A percentile compares a stretch with the other conserved stretches of the same genome.
phyloP scores from a whole-genome alignment of 129 eudicot genomes.

The Chrysanthemum makinoi region DNA sequence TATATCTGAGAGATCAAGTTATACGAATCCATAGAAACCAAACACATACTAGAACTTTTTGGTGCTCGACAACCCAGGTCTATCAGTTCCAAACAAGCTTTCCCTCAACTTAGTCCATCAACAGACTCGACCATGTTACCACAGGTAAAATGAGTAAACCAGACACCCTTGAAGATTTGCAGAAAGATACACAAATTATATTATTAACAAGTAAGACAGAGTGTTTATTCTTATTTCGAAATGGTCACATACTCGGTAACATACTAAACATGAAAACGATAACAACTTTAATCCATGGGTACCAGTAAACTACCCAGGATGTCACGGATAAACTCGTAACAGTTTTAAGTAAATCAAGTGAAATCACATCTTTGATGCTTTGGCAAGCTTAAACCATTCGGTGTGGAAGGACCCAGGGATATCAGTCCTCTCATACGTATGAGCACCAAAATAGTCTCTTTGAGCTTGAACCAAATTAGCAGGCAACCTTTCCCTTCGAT shows the following conservation, averaged over 20 bases:
- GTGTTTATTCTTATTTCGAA: slow-evolving; percentile 17
- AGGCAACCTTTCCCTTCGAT: slow-evolving; percentile 43
- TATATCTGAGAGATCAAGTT: neutral
- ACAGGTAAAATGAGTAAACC: too few relatives aligned
- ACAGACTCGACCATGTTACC: too few relatives aligned
- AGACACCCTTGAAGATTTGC: too few relatives aligned
- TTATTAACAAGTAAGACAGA: slow-evolving; percentile 4
- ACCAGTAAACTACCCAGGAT: neutral
- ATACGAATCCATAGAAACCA: neutral
- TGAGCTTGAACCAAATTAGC: slow-evolving; percentile 54
- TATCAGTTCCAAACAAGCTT: neutral
- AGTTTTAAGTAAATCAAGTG: neutral
- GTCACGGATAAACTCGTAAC: neutral
- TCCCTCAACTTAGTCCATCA: too few relatives aligned
- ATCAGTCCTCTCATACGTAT: slow-evolving; percentile 48
- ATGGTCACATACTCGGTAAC: neutral
- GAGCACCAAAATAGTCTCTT: slow-evolving; percentile 50
- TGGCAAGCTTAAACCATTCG: slow-evolving; percentile 53
- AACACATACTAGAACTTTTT: neutral
- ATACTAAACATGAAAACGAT: neutral
- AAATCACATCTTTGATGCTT: slow-evolving; percentile 11
- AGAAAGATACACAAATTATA: too few relatives aligned
- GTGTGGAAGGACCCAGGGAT: slow-evolving; percentile 41
- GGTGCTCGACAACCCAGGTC: neutral
- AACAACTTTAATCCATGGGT: neutral